These are phyloP conservation scores for Omphalea diandra DNA, from an alignment of 441 rosid genomes.

Conservation along the genomic window DNA sequence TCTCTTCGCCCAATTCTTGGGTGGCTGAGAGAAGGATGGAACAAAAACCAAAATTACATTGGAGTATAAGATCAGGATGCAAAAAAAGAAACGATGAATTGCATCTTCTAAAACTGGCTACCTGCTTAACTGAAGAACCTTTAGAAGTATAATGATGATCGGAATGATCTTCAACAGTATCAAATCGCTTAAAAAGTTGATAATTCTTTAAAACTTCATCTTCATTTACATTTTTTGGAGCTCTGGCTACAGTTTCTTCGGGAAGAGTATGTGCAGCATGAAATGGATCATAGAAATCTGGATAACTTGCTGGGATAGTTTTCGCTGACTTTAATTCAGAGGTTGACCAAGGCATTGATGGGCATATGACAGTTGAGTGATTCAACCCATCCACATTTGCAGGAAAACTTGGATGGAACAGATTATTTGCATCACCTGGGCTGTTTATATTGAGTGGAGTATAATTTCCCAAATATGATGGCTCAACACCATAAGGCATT, in stretches of 20 bases:
- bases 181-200: constrained; percentile 68
- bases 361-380: constrained; percentile 15
- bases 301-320: constrained; percentile 9
- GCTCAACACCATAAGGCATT: constrained; percentile 21
- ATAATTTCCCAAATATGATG: constrained; percentile 19
- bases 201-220: constrained; percentile 50
- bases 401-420: constrained; percentile 15
- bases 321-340: constrained; percentile 4
- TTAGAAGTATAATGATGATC: constrained; percentile 57
- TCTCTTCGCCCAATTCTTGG: constrained; percentile 67
- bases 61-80: neutral
- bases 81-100: neutral
- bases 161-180: constrained; percentile 64
- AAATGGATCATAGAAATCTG: constrained; percentile 24
- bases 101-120: constrained; percentile 25
- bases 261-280: constrained; percentile 31
- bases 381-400: constrained; percentile 4
- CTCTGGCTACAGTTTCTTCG: constrained; percentile 31
- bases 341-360: constrained; percentile 25
- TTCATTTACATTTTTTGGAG: constrained; percentile 30
- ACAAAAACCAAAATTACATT: constrained; percentile 10
- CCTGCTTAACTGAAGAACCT: constrained; percentile 51
- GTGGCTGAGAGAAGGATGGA: constrained; percentile 38
- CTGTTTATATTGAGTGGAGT: constrained; percentile 11
- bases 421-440: constrained; percentile 22